These are phyloP conservation scores for Rubroshorea leprosula DNA, from an alignment of 345 rosid species.

Conservation along the genomic window DNA sequence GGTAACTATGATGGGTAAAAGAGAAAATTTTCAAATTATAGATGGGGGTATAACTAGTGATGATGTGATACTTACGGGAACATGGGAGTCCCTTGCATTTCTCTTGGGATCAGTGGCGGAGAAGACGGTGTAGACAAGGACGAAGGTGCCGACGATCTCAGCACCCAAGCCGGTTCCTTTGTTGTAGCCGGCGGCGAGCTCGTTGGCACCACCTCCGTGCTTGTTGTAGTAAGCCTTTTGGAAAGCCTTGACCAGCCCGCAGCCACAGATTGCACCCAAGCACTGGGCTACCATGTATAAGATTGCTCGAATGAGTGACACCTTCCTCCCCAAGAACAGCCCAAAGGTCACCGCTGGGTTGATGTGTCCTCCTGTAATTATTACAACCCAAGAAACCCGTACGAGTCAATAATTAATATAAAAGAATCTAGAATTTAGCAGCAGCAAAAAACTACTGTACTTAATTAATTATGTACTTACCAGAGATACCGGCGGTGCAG, in stretches of 20 bases:
- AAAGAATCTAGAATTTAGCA: too few relatives aligned
- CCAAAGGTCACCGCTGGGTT: slow-evolving; percentile 67
- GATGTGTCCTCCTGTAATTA: slow-evolving; percentile 51
- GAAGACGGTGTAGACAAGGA: slow-evolving; percentile 76
- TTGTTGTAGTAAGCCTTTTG: slow-evolving; percentile 49
- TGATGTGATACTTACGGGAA: slow-evolving; percentile 44
- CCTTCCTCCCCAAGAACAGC: slow-evolving; percentile 48
- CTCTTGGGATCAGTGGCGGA: slow-evolving; percentile 81
- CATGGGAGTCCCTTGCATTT: slow-evolving; percentile 68
- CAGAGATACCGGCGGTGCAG: slow-evolving; percentile 90
- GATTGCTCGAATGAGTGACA: slow-evolving; percentile 44
- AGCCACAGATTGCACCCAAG: slow-evolving; percentile 63
- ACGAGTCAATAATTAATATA: background rate
- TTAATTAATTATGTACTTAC: slow-evolving; percentile 26
- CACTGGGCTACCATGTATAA: slow-evolving; percentile 64
- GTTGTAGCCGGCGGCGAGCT: slow-evolving; percentile 36
- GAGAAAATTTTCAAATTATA: too few relatives aligned
- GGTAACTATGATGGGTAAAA: too few relatives aligned
- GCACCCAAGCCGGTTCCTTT: slow-evolving; percentile 67
- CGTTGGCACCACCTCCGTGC: slow-evolving; percentile 64
- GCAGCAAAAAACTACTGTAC: too few relatives aligned
- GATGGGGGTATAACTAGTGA: background rate
- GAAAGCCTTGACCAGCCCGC: slow-evolving; percentile 57
- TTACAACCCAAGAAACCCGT: background rate
- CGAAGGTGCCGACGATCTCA: slow-evolving; percentile 72